Base-by-base conservation (phyloP, 23 red algal genomes). In the Gracilariopsis chorda region DNA sequence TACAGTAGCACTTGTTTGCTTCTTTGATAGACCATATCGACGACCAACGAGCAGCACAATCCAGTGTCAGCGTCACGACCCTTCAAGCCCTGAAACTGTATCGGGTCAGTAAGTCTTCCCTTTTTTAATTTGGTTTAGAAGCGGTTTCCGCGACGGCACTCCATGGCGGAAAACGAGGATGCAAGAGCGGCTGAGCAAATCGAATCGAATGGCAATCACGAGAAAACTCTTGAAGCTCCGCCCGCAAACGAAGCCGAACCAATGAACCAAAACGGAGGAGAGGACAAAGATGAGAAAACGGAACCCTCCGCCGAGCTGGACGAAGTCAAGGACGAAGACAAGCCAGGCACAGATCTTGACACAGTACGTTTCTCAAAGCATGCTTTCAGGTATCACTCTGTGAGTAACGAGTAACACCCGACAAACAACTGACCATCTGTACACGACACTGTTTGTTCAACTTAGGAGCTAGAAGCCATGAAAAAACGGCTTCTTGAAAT, bases 401-500 rank as follows among this genome's bases (percentile, higher is more conserved):
- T 76, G 21, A 76, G 21, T 20, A 16, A 55, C 42, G 10, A 27
- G 24, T 40, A 11, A 11, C 24, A 48, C 33, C 0, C 39, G 33
- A 48, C 24, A 19, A 74, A 47, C 21, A 52, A 45, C 42, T 52
- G 42, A 52, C 37, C 40, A 16, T 4, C 9, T 1, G n/a, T 32
- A 46, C 51, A 40, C 37, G 4, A 16, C 4, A 69, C 69, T 21
- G 12, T 51, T 21, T 41, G 10, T 48, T 67, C 46, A 21, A 12
- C 19, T 17, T 52, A 95, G 94, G 94, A 91, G 62, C 76, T 95
- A 20, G 94, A 95, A 32, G 86, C 53, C 16, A 92, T 95, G 86
- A 95, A 95, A 74, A 95, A 95, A 70, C 76, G 88, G 32, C 62
- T 95, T 21, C 77, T 63, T 29, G 77, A 95, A 60, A 92, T 91